Percentiles rank a stretch among this genome's conserved stretches.
These are phyloP conservation scores for Crassisporium funariophilum DNA, from an alignment of 768 basidiomycete species.

Conservation along the genomic window DNA sequence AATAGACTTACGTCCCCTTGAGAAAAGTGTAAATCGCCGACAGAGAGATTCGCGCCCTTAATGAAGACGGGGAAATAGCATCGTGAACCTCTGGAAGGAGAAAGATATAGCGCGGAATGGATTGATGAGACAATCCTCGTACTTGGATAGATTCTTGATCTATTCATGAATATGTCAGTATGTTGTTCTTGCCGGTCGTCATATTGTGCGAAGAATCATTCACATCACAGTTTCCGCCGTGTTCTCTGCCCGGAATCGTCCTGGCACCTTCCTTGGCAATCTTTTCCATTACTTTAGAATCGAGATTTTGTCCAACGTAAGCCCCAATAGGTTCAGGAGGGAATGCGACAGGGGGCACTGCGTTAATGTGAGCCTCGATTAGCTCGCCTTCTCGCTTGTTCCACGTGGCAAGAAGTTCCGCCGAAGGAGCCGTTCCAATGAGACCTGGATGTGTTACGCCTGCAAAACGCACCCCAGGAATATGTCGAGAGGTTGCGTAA, in stretches of 20 bases:
- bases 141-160: constrained; percentile 79
- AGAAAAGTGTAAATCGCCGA: constrained; percentile 80
- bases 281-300: constrained; percentile 46
- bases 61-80: constrained; percentile 81
- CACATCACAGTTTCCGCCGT: constrained; percentile 79
- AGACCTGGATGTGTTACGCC: constrained; percentile 78
- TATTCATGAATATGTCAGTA: constrained; percentile 24
- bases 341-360: constrained; percentile 68
- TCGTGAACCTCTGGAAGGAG: constrained; percentile 54
- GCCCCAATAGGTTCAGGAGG: constrained; percentile 60
- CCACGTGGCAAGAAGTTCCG: constrained; percentile 74
- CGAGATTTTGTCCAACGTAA: constrained; percentile 70
- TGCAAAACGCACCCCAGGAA: constrained; percentile 79
- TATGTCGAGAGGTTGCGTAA: constrained; percentile 73
- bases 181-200: background rate
- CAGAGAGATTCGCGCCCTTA: constrained; percentile 73
- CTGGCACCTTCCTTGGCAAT: constrained; percentile 69
- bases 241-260: constrained; percentile 77
- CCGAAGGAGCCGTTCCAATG: constrained; percentile 76
- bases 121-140: no score
- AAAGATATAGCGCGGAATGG: background rate
- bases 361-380: constrained; percentile 51
- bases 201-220: constrained; percentile 18
- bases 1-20: constrained; percentile 61
- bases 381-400: constrained; percentile 70